Conservation (phyloP, 2,329 filamentous ascomycete species). For the Macrophomina tecta region DNA sequence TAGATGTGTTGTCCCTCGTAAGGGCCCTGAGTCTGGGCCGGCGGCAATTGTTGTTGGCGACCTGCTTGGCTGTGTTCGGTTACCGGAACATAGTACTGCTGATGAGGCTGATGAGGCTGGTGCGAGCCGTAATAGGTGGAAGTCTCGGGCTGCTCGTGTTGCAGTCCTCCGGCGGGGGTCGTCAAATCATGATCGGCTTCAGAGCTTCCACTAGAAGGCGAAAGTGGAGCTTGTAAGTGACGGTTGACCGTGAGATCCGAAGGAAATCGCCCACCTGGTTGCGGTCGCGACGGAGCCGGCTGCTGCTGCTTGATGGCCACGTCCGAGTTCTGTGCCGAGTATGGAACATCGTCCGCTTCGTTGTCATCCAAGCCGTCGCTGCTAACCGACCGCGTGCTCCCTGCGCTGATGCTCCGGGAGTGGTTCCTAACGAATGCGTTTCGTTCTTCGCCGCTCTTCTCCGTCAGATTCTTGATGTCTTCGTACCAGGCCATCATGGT, state of each 20-base stretch:
- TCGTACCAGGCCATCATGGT: conserved; percentile 98
- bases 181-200: conserved; percentile 66
- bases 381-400: conserved; percentile 60
- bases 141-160: conserved; percentile 40
- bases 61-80: conserved; percentile 28
- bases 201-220: conserved; percentile 82
- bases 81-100: conserved; percentile 27
- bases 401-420: conserved; percentile 75
- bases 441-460: conserved; percentile 86
- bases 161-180: conserved; percentile 63
- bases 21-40: conserved; percentile 27
- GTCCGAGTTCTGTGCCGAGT: conserved; percentile 63
- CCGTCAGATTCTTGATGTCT: conserved; percentile 87
- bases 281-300: conserved; percentile 68
- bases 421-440: conserved; percentile 86
- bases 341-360: conserved; percentile 60
- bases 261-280: conserved; percentile 95
- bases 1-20: conserved; percentile 29
- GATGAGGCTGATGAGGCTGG: conserved; percentile 5
- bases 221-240: conserved; percentile 79
- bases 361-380: conserved; percentile 80
- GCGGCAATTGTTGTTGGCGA: conserved; percentile 29
- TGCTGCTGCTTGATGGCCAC: conserved; percentile 43
- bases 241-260: conserved; percentile 89
- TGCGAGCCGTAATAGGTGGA: conserved; percentile 25